Evolutionary conservation across 2,329 filamentous ascomycete species (phyloP).

Genomic region (Kalaharituber pfeilii): DNA sequence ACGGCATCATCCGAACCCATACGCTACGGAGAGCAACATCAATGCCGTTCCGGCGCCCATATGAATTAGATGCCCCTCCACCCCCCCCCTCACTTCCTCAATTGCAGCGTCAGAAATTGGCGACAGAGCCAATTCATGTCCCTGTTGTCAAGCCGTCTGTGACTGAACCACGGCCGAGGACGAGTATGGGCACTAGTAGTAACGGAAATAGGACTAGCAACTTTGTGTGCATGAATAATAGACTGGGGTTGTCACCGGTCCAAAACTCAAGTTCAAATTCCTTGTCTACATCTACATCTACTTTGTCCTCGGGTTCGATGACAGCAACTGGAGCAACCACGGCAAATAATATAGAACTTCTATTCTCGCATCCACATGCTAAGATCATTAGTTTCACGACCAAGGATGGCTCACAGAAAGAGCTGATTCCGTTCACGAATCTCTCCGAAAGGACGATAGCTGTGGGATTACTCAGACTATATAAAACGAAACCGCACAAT

Average conservation of each 20-base stretch:
- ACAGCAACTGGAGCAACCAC: not conserved
- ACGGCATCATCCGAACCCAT: constrained; percentile 7
- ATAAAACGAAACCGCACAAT: constrained; percentile 18
- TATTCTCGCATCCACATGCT: constrained; percentile 16
- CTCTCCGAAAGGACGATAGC: constrained; percentile 17
- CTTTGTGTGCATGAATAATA: not conserved
- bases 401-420: constrained; percentile 1
- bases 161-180: not conserved
- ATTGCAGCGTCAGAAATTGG: too few species aligned
- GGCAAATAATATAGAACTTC: constrained; percentile 16
- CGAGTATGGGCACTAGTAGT: not conserved
- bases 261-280: too few species aligned
- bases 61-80: not conserved
- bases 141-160: not conserved
- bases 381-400: constrained; percentile 16
- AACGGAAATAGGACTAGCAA: not conserved
- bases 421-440: constrained; percentile 15
- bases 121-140: not conserved
- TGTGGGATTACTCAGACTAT: constrained; percentile 16
- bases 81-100: not conserved
- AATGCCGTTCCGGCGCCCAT: constrained; percentile 7
- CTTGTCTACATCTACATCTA: too few species aligned
- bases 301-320: too few species aligned
- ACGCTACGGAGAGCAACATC: constrained; percentile 10
- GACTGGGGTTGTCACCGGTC: not conserved